phyloP scores from a whole-genome alignment of 345 rosid species.

The Xanthoceras sorbifolium region DNA sequence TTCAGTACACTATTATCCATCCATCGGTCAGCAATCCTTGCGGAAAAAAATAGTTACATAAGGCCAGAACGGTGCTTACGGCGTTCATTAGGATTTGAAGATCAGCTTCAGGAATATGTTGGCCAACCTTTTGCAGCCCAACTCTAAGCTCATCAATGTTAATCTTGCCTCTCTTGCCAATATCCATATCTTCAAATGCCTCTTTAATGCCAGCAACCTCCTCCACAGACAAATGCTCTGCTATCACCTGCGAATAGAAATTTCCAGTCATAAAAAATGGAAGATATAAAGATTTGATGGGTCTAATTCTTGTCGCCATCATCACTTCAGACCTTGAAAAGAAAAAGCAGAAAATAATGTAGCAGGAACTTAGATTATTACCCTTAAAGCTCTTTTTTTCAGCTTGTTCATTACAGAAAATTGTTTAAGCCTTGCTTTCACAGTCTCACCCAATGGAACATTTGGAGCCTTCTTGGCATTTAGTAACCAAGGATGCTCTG shows the following conservation, averaged over 20 bases:
- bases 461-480: slow-evolving; percentile 88
- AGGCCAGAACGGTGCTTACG: slow-evolving; percentile 48
- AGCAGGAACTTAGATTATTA: slow-evolving; percentile 25
- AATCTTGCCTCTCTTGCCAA: slow-evolving; percentile 68
- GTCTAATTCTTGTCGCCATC: background rate
- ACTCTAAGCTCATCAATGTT: slow-evolving; percentile 71
- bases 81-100: slow-evolving; percentile 90
- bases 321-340: background rate
- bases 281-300: background rate
- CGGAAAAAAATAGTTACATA: background rate
- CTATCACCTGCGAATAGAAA: slow-evolving; percentile 64
- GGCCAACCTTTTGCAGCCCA: slow-evolving; percentile 85
- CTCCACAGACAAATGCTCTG: slow-evolving; percentile 89
- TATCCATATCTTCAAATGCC: slow-evolving; percentile 87
- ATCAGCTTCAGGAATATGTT: slow-evolving; percentile 72
- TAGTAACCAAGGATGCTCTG: slow-evolving; percentile 90
- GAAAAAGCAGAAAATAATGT: background rate
- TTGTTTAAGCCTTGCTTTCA: slow-evolving; percentile 87
- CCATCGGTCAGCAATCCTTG: background rate
- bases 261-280: background rate
- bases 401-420: slow-evolving; percentile 96
- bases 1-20: background rate
- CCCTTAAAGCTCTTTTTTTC: slow-evolving; percentile 89
- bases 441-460: slow-evolving; percentile 88
- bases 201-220: slow-evolving; percentile 96